phyloP scores from a whole-genome alignment of 805 yeast species.

The Yarrowia sp. region DNA sequence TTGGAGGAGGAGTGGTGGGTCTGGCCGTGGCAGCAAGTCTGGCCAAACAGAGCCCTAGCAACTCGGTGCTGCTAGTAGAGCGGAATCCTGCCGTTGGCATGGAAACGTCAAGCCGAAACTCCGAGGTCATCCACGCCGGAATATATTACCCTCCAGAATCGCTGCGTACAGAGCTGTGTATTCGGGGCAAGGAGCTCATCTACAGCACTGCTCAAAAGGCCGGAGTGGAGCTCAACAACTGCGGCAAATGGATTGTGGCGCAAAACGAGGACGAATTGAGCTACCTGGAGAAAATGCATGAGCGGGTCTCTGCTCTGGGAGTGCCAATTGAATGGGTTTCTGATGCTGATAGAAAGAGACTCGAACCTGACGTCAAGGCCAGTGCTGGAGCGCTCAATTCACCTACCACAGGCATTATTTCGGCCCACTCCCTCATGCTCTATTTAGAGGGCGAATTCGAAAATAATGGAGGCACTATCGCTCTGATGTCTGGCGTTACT shows the following conservation, averaged over 20 bases:
- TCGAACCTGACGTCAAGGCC: constrained; percentile 69
- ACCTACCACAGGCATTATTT: constrained; percentile 80
- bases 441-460: constrained; percentile 56
- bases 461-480: constrained; percentile 59
- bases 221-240: constrained; percentile 55
- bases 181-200: constrained; percentile 67
- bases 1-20: constrained; percentile 87
- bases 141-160: constrained; percentile 70
- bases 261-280: constrained; percentile 63
- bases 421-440: constrained; percentile 72
- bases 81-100: constrained; percentile 62
- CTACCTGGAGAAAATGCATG: constrained; percentile 52
- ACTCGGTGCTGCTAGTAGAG: constrained; percentile 63
- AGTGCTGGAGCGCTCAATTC: constrained; percentile 60
- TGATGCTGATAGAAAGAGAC: constrained; percentile 42
- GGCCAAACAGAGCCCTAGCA: constrained; percentile 41
- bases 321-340: constrained; percentile 60
- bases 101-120: constrained; percentile 85
- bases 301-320: constrained; percentile 48
- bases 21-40: constrained; percentile 75
- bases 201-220: constrained; percentile 43
- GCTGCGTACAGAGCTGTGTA: constrained; percentile 65
- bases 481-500: constrained; percentile 57
- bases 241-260: constrained; percentile 85
- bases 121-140: constrained; percentile 93